Base-by-base conservation (phyloP, 768 basidiomycete genomes). In the Multifurca ochricompacta region DNA sequence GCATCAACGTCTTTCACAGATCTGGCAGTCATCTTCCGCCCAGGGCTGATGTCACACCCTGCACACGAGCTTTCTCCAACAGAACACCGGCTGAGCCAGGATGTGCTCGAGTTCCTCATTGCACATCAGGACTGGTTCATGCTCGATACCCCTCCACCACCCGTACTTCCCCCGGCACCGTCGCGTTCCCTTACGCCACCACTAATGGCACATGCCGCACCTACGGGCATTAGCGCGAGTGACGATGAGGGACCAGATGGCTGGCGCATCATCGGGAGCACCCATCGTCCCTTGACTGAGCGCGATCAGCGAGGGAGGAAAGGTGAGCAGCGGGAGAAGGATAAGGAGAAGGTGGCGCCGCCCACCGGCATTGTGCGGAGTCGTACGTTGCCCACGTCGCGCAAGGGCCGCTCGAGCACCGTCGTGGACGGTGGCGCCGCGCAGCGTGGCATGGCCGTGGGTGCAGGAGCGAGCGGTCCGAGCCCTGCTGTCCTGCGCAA, bases 81-180 rank as follows among this genome's bases (percentile, higher is more conserved):
- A 42, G 91, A 95, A 65, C 92, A 97, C 70, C 79, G 82, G 8
- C 77, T 91, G 7, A 91, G 87, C 59, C 95, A 96, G 69, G 75
- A 77, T 53, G 94, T 98, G 27, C 77, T 99, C 46, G 93, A 97
- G 67, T 97, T 96, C 68, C 75, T 99, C 49, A 96, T 99, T 61
- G 85, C 82, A n/a, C 85, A 97, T 59, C 94, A 97, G 66, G 93
- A 95, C 64, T 86, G 85, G 79, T 99, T 99, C 69, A 79, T 95
- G 77, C 71, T 96, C 47, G 92, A 89, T 62, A 86, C 89, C 37
- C 80, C 88, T 6, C 81, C 87, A 1, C 86, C 88, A 2, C 79
- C 80, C 18, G 69, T 67, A 2, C 49, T 70, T 0, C 65, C 52
- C 1, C 42, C 49, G 9, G 8, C 37, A 6, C 53, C 39, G 27